Conservation (phyloP, 169 alveolate genomes). For the Plasmodium cynomolgi region DNA sequence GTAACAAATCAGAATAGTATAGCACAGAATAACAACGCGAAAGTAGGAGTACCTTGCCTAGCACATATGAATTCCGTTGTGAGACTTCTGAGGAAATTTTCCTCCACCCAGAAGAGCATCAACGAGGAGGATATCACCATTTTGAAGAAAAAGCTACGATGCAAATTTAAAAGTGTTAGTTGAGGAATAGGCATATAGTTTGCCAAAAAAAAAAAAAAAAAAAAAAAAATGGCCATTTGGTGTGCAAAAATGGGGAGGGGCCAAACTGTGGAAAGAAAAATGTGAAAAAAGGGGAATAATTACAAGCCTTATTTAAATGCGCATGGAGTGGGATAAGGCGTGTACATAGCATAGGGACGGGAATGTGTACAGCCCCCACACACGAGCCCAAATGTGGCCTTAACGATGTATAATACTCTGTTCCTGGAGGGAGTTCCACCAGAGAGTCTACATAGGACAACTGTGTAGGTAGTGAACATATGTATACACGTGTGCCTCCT, state of each 20-base stretch:
- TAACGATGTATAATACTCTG: background rate
- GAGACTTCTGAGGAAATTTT: conserved; percentile 27
- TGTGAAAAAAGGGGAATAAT: background rate
- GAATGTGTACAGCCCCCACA: background rate
- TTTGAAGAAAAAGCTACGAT: conserved; percentile 52
- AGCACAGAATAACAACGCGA: background rate
- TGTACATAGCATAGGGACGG: background rate
- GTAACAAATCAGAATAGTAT: background rate
- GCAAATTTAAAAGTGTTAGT: conserved; percentile 69
- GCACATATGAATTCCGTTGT: background rate
- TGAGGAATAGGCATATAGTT: background rate
- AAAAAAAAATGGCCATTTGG: background rate
- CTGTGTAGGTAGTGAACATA: background rate
- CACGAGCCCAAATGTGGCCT: background rate
- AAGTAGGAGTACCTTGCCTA: background rate
- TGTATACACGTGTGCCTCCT: background rate
- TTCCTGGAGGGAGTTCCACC: background rate
- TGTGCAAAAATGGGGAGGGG: background rate
- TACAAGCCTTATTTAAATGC: background rate
- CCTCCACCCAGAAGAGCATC: conserved; percentile 16
- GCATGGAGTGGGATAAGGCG: background rate
- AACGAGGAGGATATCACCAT: conserved; percentile 9
- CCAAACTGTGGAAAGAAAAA: background rate
- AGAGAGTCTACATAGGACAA: background rate
- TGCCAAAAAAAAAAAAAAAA: background rate